Evolutionary conservation across 1,284 basidiomycete genomes (phyloP), one percentile per base, ranked within the genome.

Genomic region (Pseudomicrostroma phylloplanum): DNA sequence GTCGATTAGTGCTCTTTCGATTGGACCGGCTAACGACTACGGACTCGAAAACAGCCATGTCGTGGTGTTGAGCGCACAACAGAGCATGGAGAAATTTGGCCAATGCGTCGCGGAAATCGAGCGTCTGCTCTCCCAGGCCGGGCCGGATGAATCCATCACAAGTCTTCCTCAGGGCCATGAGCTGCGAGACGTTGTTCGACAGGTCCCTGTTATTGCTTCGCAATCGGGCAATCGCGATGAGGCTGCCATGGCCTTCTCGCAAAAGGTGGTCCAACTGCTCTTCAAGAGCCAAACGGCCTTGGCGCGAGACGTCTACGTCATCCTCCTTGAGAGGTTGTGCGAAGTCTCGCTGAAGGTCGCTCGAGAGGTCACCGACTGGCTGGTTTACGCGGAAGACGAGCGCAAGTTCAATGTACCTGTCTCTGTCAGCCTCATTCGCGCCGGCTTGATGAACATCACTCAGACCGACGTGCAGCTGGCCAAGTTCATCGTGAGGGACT

Each of bases 361-460:
- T 21, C 92, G 92, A 81, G 96, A 99, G 81, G 96, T 94, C 9
- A 90, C 93, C 62, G 91, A 89, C 13, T 99, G 96, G 96, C 83
- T 99, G 58, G 83, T 97, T 56, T 96, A 93, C 77, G 91, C 94
- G 15, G 93, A 98, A 79, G 96, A 98, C 80, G 90, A 94, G 82
- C 72, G 77, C 67, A 98, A 98, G 82, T 91, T 91, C 82, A 96
- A 96, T 78, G 88, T 97, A 15, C 87, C 92, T 6, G 96, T 96
- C 67, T 97, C 92, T 0, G 86, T 91, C 36, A 89, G 91, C 1
- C 84, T 98, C 55, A 83, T 98, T 62, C 87, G 89, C 53, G 90
- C 89, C 62, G 87, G 89, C 55, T 84, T 97, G 57, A 85, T 99
- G 78, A 87, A 85, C 67, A 83, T 89, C 40, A 82, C 83, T 15